These are phyloP conservation scores for Sophora flavescens DNA, from an alignment of 306 rosid genomes.

Conservation along the genomic window DNA sequence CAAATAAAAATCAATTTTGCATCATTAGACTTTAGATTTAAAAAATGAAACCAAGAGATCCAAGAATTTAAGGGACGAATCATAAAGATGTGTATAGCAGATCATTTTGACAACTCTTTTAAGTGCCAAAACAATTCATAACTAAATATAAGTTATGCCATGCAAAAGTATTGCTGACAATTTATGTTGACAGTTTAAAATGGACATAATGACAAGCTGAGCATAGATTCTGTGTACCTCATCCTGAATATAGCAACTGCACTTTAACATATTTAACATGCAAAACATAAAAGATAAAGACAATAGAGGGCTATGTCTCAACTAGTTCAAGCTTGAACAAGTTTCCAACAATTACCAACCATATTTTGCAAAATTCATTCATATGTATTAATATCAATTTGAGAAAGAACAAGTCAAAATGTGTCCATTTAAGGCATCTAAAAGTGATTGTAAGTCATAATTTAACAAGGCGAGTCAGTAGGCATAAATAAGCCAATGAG, in stretches of 20 bases:
- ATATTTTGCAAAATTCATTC: neutral
- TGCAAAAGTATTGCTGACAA: neutral
- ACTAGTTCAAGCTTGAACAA: neutral
- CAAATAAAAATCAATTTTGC: slow-evolving; percentile 45
- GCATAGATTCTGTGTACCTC: slow-evolving; percentile 60
- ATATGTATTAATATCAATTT: neutral
- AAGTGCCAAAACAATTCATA: slow-evolving; percentile 28
- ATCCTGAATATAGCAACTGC: slow-evolving; percentile 86
- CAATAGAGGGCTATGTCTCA: neutral
- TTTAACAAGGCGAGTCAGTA: slow-evolving; percentile 16
- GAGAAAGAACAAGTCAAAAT: neutral
- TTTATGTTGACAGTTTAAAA: slow-evolving; percentile 17
- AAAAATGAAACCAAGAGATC: slow-evolving; percentile 34
- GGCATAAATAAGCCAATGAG: slow-evolving; percentile 24
- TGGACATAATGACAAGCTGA: neutral
- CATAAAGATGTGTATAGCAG: neutral
- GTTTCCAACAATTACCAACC: neutral
- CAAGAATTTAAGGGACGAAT: slow-evolving; percentile 25
- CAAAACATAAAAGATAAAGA: neutral
- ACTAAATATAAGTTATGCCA: slow-evolving; percentile 1
- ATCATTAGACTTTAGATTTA: slow-evolving; percentile 42
- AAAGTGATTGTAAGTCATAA: slow-evolving; percentile 27
- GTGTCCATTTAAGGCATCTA: neutral
- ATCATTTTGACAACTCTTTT: slow-evolving; percentile 25
- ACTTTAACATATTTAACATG: slow-evolving; percentile 10